A percentile compares a stretch with the other conserved stretches of the same genome.
Evolutionary conservation across 257 asterid genomes (phyloP).

Genomic region (Fraxinus americana): DNA sequence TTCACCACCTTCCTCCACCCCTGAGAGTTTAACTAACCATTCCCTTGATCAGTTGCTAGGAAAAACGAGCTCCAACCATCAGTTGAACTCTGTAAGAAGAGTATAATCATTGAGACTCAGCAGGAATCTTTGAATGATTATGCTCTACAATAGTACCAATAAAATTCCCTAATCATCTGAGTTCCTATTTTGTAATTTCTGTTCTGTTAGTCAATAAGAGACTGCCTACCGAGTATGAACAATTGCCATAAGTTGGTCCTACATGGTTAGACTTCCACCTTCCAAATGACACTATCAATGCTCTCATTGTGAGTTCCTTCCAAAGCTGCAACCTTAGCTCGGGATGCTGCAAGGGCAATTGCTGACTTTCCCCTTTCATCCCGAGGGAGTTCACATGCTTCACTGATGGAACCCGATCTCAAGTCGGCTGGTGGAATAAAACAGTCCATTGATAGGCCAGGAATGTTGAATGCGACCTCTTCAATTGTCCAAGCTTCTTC

Average conservation of each 20-base stretch:
- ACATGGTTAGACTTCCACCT: constrained; percentile 62
- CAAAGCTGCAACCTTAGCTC: constrained; percentile 69
- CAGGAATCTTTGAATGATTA: constrained; percentile 29
- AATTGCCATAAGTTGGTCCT: constrained; percentile 39
- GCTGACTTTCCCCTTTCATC: constrained; percentile 63
- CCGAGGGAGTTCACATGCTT: constrained; percentile 73
- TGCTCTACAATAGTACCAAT: constrained; percentile 36
- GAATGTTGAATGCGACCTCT: constrained; percentile 91
- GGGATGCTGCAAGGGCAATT: constrained; percentile 37
- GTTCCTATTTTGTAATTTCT: constrained; percentile 42
- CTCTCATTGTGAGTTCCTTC: constrained; percentile 47
- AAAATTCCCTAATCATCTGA: constrained; percentile 27
- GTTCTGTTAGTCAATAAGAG: constrained; percentile 55
- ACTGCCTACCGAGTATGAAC: constrained; percentile 57
- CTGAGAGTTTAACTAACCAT: constrained; percentile 41
- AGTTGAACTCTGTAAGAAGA: constrained; percentile 47
- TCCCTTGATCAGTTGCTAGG: constrained; percentile 40
- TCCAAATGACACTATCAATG: constrained; percentile 55
- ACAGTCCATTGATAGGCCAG: constrained; percentile 88
- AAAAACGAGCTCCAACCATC: constrained; percentile 68
- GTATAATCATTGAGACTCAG: constrained; percentile 28
- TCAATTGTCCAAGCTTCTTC: constrained; percentile 98
- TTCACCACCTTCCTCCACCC: constrained; percentile 45
- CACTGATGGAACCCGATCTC: constrained; percentile 70
- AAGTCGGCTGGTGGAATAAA: constrained; percentile 92